Percentiles rank a stretch among this genome's conserved stretches.
Evolutionary conservation across 139 green algal species (phyloP).

Genomic region (Asterochloris erici): DNA sequence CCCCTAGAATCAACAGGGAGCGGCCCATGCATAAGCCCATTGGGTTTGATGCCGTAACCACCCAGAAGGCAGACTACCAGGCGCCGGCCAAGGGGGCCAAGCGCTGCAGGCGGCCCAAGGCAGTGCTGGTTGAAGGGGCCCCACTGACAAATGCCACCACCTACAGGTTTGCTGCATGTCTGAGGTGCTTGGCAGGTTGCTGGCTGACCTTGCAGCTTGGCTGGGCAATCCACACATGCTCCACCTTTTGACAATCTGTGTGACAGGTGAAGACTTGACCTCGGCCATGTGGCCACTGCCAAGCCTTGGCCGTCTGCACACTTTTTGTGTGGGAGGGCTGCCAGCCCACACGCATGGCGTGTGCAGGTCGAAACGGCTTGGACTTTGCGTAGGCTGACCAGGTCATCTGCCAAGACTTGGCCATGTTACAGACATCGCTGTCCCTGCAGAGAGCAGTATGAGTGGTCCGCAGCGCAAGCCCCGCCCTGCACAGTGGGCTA

Average conservation of each 20-base stretch:
- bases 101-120: neutral
- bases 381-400: too few relatives aligned
- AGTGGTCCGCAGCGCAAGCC: constrained; percentile 9
- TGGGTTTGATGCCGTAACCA: constrained; percentile 11
- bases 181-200: too few relatives aligned
- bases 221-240: too few relatives aligned
- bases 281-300: too few relatives aligned
- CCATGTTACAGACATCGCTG: neutral
- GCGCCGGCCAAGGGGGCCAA: neutral
- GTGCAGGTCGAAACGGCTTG: too few relatives aligned
- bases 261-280: too few relatives aligned
- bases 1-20: neutral
- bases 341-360: too few relatives aligned
- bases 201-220: too few relatives aligned
- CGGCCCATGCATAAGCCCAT: neutral
- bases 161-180: neutral
- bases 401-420: too few relatives aligned
- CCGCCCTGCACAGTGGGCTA: constrained; percentile 12
- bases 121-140: neutral
- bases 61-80: constrained; percentile 8
- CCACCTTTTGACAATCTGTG: too few relatives aligned
- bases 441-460: constrained; percentile 1
- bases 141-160: constrained; percentile 5
- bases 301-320: too few relatives aligned
- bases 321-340: too few relatives aligned